Evolutionary conservation across 176 grass and related monocot genomes (phyloP).

Genomic region (Lolium rigidum): DNA sequence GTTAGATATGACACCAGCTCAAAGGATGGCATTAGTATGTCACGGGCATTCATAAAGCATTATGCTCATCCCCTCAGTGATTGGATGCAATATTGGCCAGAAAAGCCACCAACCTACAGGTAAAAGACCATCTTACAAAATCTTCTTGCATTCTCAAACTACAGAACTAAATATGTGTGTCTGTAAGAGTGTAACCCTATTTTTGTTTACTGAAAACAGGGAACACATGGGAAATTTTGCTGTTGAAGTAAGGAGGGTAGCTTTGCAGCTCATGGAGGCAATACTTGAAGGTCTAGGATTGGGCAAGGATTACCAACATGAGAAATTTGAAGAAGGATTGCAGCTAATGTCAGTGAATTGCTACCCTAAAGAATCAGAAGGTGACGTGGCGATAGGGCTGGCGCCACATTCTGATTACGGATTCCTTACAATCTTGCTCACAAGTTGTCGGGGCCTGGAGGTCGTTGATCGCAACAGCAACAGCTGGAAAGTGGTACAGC

Average conservation of each 20-base stretch:
- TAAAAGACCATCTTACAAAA: conserved; percentile 18
- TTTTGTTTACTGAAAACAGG: conserved; percentile 46
- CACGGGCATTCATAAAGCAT: conserved; percentile 70
- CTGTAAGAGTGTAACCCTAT: conserved; percentile 8
- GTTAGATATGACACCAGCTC: conserved; percentile 64
- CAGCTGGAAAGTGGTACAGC: conserved; percentile 50
- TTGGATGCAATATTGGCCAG: conserved; percentile 67
- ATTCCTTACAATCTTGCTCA: conserved; percentile 67
- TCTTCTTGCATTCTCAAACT: not conserved
- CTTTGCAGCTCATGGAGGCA: conserved; percentile 58
- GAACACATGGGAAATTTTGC: conserved; percentile 60
- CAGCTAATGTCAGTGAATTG: conserved; percentile 71
- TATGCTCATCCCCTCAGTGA: conserved; percentile 65
- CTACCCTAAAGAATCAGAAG: conserved; percentile 49
- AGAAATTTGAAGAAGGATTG: conserved; percentile 67
- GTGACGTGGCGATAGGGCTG: conserved; percentile 44
- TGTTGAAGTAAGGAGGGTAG: conserved; percentile 50
- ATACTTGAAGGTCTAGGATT: conserved; percentile 69
- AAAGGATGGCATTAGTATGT: conserved; percentile 52
- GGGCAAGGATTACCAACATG: conserved; percentile 39
- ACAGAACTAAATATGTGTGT: not conserved
- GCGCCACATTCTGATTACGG: conserved; percentile 80
- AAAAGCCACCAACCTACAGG: conserved; percentile 60
- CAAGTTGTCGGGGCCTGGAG: conserved; percentile 65
- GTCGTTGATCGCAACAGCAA: conserved; percentile 49